Conservation (phyloP, 495 filamentous ascomycete species). For the Glarea lozoyensis region DNA sequence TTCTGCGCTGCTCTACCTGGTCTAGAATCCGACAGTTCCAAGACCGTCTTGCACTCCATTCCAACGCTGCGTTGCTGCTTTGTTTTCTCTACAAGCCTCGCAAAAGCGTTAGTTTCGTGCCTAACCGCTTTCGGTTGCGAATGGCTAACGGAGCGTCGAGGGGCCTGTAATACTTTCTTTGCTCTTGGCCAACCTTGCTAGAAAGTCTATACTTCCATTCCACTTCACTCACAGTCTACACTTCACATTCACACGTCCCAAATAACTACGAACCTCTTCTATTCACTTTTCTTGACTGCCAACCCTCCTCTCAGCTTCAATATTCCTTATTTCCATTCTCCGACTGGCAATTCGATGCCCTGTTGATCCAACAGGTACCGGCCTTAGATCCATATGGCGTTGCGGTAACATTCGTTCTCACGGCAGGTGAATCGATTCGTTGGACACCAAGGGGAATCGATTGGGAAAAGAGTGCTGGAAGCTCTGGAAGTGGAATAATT, state of each 20-base stretch:
- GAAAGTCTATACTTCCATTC: no score
- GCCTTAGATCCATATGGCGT: conserved; percentile 16
- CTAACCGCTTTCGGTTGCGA: conserved; percentile 10
- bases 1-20: conserved; percentile 5
- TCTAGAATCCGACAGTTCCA: conserved; percentile 7
- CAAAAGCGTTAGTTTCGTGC: no score
- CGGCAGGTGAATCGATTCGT: conserved; percentile 31
- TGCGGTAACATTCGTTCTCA: conserved; percentile 17
- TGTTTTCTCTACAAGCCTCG: no score
- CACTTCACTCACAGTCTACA: no score
- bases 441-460: conserved; percentile 1
- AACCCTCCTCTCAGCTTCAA: no score
- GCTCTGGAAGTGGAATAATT: conserved; percentile 11
- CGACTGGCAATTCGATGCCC: conserved; percentile 2
- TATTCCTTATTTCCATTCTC: no score
- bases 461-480: conserved; percentile 7
- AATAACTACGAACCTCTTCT: no score
- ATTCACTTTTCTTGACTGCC: no score
- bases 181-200: no score
- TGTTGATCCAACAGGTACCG: conserved; percentile 16
- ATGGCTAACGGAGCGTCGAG: conserved; percentile 8
- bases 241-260: no score
- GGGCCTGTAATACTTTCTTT: no score
- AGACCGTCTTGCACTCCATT: conserved; percentile 1
- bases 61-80: no score